Conservation (phyloP, 1,284 basidiomycete genomes). For the Ganoderma resinaceum region DNA sequence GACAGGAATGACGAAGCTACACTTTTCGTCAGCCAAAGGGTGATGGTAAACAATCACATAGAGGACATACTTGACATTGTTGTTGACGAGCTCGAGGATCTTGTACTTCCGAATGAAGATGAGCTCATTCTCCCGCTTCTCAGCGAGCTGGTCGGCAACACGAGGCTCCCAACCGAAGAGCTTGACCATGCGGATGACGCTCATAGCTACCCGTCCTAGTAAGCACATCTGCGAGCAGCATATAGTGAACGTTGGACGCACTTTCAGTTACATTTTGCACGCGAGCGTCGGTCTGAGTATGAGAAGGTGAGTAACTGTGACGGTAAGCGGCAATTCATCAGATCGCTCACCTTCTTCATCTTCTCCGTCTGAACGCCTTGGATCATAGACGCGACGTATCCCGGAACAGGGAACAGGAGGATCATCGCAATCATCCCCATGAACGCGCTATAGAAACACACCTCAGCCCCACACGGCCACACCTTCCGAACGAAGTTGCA, state of each 20-base stretch:
- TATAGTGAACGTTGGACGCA: slow-evolving; percentile 34
- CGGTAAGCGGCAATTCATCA: not conserved
- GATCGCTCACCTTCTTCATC: slow-evolving; percentile 38
- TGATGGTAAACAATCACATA: slow-evolving; percentile 30
- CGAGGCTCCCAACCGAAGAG: slow-evolving; percentile 65
- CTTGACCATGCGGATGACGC: slow-evolving; percentile 57
- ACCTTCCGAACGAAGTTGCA: not conserved
- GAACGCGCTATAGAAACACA: slow-evolving; percentile 42
- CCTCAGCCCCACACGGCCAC: not conserved
- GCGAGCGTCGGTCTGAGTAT: slow-evolving; percentile 50
- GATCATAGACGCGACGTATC: slow-evolving; percentile 40
- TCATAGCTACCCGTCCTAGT: slow-evolving; percentile 38
- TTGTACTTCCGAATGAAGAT: slow-evolving; percentile 51
- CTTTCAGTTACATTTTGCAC: slow-evolving; percentile 57
- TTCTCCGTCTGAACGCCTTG: slow-evolving; percentile 34
- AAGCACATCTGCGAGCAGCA: not conserved
- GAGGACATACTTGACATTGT: slow-evolving; percentile 42
- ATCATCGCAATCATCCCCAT: slow-evolving; percentile 60
- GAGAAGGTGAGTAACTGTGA: not conserved
- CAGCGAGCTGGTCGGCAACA: slow-evolving; percentile 49
- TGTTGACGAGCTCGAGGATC: slow-evolving; percentile 46
- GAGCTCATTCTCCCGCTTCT: slow-evolving; percentile 61
- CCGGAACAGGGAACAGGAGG: slow-evolving; percentile 58
- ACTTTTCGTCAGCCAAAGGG: slow-evolving; percentile 14
- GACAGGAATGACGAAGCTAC: slow-evolving; percentile 64